phyloP scores from a whole-genome alignment of 2,329 filamentous ascomycete species.

The Colletotrichum phormii region DNA sequence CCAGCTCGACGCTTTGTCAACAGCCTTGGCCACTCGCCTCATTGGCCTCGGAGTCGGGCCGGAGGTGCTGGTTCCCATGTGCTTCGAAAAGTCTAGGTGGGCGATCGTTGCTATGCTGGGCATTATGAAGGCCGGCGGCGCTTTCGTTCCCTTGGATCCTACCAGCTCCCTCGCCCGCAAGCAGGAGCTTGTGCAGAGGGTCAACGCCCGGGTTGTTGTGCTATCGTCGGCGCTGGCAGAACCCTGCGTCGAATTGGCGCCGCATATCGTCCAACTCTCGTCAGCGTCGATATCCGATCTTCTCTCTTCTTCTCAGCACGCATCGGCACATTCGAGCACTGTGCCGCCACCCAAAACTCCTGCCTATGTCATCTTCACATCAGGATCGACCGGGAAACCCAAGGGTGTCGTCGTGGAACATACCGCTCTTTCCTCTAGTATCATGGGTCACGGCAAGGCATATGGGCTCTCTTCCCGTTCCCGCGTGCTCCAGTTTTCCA shows the following conservation, averaged over 20 bases:
- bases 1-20: slow-evolving; percentile 4
- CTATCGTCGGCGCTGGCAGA: too few species aligned
- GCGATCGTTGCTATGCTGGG: slow-evolving; percentile 28
- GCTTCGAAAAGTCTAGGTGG: slow-evolving; percentile 36
- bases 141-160: slow-evolving; percentile 29
- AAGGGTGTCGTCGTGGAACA: slow-evolving; percentile 26
- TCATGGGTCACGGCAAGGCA: not conserved
- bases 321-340: too few species aligned
- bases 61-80: slow-evolving; percentile 24
- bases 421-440: not conserved
- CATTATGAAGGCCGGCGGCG: slow-evolving; percentile 33
- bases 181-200: too few species aligned
- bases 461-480: not conserved
- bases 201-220: too few species aligned
- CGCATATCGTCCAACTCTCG: not conserved
- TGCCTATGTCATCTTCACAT: slow-evolving; percentile 38
- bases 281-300: too few species aligned
- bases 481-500: slow-evolving; percentile 33
- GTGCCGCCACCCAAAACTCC: not conserved
- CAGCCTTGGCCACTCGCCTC: not conserved
- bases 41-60: not conserved
- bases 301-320: too few species aligned
- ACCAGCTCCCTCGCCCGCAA: not conserved
- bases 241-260: too few species aligned
- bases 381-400: slow-evolving; percentile 18